phyloP scores from a whole-genome alignment of 441 rosid species.

The Populus hybrid region DNA sequence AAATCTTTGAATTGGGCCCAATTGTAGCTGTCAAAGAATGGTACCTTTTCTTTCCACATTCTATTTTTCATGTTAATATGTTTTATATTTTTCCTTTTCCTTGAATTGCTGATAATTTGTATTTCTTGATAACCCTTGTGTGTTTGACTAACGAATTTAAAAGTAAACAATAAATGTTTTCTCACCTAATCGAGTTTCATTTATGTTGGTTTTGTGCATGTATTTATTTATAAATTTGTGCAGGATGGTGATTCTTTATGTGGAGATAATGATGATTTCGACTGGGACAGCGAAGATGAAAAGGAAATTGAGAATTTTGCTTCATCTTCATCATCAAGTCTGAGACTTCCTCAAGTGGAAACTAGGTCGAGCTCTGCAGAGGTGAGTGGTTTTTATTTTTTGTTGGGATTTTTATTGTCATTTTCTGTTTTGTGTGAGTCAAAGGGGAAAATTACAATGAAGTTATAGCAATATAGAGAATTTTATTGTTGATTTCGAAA shows the following conservation, averaged over 20 bases:
- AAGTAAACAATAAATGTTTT: background rate
- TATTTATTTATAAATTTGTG: constrained; percentile 8
- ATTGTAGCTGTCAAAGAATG: background rate
- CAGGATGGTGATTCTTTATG: constrained; percentile 40
- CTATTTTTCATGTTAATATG: background rate
- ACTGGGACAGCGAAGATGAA: constrained; percentile 73
- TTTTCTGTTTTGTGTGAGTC: background rate
- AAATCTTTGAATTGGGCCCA: background rate
- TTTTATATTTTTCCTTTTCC: background rate
- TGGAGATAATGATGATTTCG: constrained; percentile 34
- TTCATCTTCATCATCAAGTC: constrained; percentile 27
- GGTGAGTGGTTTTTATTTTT: constrained; percentile 21
- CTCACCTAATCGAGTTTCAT: background rate
- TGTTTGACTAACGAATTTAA: background rate
- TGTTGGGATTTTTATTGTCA: background rate
- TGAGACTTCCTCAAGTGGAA: constrained; percentile 30
- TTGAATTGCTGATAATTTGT: background rate
- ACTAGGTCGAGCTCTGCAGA: constrained; percentile 27
- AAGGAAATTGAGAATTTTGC: constrained; percentile 45
- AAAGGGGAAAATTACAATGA: background rate
- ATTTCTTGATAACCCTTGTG: too few relatives aligned
- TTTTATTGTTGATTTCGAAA: background rate
- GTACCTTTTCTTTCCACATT: background rate
- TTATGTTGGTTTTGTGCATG: background rate
- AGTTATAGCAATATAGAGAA: background rate